phyloP scores from a whole-genome alignment of 768 basidiomycete genomes.

The Amanita polypyramis region DNA sequence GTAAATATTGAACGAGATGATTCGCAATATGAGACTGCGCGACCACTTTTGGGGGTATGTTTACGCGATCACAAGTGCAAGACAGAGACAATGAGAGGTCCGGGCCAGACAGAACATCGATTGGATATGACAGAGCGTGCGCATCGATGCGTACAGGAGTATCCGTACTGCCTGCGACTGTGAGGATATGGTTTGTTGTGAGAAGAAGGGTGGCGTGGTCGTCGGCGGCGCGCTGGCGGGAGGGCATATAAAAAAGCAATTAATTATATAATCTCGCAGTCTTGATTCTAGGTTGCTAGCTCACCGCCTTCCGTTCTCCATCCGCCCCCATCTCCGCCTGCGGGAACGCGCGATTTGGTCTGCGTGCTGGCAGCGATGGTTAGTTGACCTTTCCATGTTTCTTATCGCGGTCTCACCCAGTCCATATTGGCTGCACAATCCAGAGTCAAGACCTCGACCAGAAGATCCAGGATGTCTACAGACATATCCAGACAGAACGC shows the following conservation, averaged over 20 bases:
- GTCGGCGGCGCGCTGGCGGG: slow-evolving; percentile 15
- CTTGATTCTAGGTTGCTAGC: slow-evolving; percentile 7
- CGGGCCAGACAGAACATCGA: slow-evolving; percentile 42
- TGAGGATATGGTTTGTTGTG: neutral
- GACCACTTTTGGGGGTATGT: slow-evolving; percentile 30
- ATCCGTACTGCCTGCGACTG: slow-evolving; percentile 21
- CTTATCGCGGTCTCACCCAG: slow-evolving; percentile 12
- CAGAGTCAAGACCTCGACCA: slow-evolving; percentile 68
- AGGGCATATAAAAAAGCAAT: neutral
- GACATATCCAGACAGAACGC: slow-evolving; percentile 85
- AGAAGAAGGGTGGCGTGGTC: slow-evolving; percentile 28
- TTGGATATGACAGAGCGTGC: slow-evolving; percentile 25
- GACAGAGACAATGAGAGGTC: slow-evolving; percentile 42
- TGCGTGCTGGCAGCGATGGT: slow-evolving; percentile 17
- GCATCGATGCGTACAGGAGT: slow-evolving; percentile 32
- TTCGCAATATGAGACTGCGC: slow-evolving; percentile 36
- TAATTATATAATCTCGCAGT: slow-evolving; percentile 14
- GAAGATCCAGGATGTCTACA: slow-evolving; percentile 88
- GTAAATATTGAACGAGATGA: slow-evolving; percentile 41
- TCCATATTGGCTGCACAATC: slow-evolving; percentile 13
- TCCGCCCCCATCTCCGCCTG: slow-evolving; percentile 15
- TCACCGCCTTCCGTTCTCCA: neutral
- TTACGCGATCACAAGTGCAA: slow-evolving; percentile 37
- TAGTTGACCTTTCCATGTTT: slow-evolving; percentile 4
- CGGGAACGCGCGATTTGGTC: slow-evolving; percentile 15